Evolutionary conservation across 169 alveolate species (phyloP).

Genomic region (Eimeria necatrix): DNA sequence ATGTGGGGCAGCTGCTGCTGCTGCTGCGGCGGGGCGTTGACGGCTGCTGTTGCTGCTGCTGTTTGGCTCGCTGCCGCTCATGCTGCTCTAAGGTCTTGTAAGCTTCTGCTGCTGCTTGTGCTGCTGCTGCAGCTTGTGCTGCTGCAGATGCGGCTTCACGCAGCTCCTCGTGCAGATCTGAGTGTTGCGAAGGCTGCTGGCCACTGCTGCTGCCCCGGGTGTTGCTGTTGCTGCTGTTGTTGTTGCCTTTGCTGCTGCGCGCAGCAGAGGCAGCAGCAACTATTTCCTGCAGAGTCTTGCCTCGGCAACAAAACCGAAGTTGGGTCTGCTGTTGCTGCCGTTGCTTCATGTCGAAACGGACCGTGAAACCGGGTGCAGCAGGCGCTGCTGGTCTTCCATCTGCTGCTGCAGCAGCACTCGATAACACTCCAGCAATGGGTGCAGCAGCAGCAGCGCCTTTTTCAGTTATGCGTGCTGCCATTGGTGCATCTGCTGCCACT

Average conservation of each 20-base stretch:
- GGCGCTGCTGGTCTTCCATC: not conserved
- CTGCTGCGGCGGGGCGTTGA: not conserved
- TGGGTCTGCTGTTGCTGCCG: not conserved
- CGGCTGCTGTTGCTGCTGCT: slow-evolving; percentile 1
- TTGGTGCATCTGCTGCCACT: no score
- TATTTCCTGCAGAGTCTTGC: not conserved
- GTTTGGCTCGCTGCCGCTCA: not conserved
- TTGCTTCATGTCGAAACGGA: not conserved
- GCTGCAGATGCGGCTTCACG: not conserved
- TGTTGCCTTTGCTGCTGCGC: not conserved
- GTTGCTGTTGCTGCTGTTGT: no score
- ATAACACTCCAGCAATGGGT: not conserved
- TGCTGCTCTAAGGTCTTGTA: not conserved
- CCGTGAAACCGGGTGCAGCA: not conserved
- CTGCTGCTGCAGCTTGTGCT: not conserved
- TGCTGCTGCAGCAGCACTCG: not conserved
- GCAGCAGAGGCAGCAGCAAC: not conserved
- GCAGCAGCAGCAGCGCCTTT: no score
- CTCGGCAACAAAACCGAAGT: not conserved
- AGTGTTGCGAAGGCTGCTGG: not conserved
- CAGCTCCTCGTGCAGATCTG: not conserved
- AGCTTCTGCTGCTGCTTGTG: not conserved
- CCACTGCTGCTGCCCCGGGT: not conserved
- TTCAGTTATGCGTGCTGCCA: no score
- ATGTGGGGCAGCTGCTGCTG: not conserved